A percentile compares a stretch with the other conserved stretches of the same genome.
Evolutionary conservation across 768 basidiomycete species (phyloP).

Genomic region (Pleurotus tuoliensis): DNA sequence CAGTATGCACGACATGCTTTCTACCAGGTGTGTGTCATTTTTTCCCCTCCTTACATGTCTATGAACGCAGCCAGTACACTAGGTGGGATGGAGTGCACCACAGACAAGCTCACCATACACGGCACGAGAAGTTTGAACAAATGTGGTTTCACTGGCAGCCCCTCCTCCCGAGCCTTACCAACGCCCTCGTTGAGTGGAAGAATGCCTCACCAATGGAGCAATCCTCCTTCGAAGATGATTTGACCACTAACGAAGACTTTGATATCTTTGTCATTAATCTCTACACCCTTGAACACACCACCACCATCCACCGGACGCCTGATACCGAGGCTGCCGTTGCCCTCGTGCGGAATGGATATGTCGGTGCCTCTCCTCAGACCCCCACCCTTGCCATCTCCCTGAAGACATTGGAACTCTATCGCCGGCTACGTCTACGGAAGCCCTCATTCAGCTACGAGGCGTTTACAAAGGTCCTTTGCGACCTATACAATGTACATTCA

Average conservation of each 20-base stretch:
- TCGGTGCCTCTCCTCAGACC: constrained; percentile 11
- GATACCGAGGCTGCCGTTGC: constrained; percentile 9
- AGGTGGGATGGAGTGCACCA: neutral
- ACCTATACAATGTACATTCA: constrained; percentile 17
- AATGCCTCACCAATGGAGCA: neutral
- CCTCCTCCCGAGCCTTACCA: neutral
- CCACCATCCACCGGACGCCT: constrained; percentile 2
- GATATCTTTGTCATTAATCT: neutral
- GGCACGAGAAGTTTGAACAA: neutral
- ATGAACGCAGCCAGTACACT: neutral
- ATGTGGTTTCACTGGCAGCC: neutral
- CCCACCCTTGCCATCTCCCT: constrained; percentile 19
- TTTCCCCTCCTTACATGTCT: neutral
- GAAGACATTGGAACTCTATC: constrained; percentile 20
- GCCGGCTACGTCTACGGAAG: constrained; percentile 10
- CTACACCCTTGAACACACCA: constrained; percentile 9
- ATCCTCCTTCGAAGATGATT: neutral
- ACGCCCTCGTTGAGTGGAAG: constrained; percentile 11
- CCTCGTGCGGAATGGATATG: constrained; percentile 16
- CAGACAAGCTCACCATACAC: neutral
- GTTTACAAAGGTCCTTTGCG: constrained; percentile 20
- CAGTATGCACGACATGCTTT: neutral
- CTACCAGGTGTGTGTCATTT: neutral
- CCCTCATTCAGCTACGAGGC: constrained; percentile 21
- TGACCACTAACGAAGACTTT: neutral